Percentiles rank a stretch among this genome's conserved stretches.
Conservation (phyloP, 805 yeast genomes). For the Blastobotrys robertii region DNA sequence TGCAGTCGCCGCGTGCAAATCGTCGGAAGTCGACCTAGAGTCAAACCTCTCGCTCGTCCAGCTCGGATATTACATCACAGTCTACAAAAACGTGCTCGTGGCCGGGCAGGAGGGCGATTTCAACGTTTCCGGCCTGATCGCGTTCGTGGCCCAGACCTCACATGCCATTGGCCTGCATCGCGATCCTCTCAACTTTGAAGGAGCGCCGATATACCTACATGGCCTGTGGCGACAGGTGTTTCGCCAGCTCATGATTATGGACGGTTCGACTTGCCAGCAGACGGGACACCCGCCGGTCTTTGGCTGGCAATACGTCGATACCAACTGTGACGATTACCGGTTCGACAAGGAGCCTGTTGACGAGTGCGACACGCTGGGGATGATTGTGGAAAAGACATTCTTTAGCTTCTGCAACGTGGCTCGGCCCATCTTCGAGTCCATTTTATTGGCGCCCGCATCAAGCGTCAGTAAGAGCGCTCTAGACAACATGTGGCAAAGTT, state of each 20-base stretch:
- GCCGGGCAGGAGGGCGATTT: not conserved
- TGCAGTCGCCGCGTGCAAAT: constrained; percentile 5
- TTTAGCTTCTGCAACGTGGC: too few species aligned
- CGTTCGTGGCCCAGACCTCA: constrained; percentile 17
- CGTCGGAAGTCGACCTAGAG: constrained; percentile 8
- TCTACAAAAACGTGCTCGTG: constrained; percentile 5
- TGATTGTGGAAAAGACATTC: too few species aligned
- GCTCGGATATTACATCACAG: constrained; percentile 14
- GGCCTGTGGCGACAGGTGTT: constrained; percentile 19
- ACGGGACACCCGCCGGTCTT: constrained; percentile 11
- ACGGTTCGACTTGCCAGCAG: constrained; percentile 16
- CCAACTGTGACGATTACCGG: too few species aligned
- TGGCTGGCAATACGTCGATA: constrained; percentile 6
- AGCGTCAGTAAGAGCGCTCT: too few species aligned
- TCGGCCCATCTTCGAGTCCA: too few species aligned
- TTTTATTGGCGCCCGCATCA: too few species aligned
- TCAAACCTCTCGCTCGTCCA: constrained; percentile 17
- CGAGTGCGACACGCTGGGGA: too few species aligned
- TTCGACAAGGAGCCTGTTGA: too few species aligned
- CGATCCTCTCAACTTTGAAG: constrained; percentile 15
- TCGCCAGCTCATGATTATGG: constrained; percentile 18
- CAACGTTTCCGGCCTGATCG: not conserved
- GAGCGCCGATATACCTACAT: not conserved
- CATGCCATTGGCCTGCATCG: constrained; percentile 22
- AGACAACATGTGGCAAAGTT: too few species aligned